Percentiles rank a stretch among this genome's conserved stretches.
phyloP scores from a whole-genome alignment of 768 basidiomycete species.

The Termitomyces sp. region DNA sequence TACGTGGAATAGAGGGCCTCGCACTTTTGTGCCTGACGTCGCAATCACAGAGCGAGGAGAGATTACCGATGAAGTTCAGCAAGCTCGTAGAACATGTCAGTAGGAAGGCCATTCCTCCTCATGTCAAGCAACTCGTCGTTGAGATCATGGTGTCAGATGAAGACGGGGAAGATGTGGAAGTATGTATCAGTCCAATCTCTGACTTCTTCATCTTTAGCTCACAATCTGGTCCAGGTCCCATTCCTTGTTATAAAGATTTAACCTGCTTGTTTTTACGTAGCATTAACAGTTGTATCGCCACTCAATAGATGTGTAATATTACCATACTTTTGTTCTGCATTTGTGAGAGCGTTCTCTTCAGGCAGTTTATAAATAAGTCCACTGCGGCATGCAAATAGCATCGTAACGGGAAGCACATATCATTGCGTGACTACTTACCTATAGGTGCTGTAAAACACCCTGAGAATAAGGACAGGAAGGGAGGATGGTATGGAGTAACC shows the following conservation, averaged over 20 bases:
- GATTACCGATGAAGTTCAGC: constrained; percentile 85
- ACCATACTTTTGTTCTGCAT: background rate
- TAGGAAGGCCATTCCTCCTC: constrained; percentile 87
- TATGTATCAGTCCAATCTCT: constrained; percentile 23
- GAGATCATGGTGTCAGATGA: constrained; percentile 95
- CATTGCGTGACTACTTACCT: constrained; percentile 44
- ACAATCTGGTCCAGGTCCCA: constrained; percentile 49
- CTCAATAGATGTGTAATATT: constrained; percentile 6
- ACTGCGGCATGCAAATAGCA: constrained; percentile 22
- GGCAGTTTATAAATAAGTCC: background rate
- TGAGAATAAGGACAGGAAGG: constrained; percentile 9
- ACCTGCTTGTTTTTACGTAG: background rate
- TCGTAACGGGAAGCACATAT: constrained; percentile 17
- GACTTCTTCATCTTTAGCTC: background rate
- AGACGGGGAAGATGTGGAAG: constrained; percentile 93
- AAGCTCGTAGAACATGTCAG: constrained; percentile 89
- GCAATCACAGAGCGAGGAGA: constrained; percentile 67
- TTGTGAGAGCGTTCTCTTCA: background rate
- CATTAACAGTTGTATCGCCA: constrained; percentile 36
- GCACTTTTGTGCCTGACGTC: background rate
- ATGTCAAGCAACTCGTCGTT: constrained; percentile 80
- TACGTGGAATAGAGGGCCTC: constrained; percentile 22
- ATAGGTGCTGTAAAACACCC: constrained; percentile 20
- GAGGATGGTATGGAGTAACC: constrained; percentile 17
- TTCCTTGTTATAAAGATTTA: constrained; percentile 74